Conservation (phyloP, 345 rosid genomes). For the Aegle marmelos region DNA sequence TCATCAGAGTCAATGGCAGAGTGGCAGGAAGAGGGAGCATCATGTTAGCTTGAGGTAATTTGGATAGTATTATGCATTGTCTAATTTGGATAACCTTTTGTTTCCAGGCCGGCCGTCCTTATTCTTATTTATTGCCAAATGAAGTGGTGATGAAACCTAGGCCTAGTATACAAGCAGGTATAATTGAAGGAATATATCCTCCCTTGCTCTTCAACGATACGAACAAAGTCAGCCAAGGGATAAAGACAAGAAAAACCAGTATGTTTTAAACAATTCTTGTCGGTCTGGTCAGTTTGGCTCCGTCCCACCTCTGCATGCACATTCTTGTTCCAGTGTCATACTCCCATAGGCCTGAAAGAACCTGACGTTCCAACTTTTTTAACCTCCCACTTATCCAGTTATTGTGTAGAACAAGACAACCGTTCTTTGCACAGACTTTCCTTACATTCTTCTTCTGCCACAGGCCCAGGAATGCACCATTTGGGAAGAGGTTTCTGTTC, state of each 20-base stretch:
- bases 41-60: constrained; percentile 9
- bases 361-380: constrained; percentile 80
- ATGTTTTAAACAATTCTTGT: not conserved
- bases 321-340: constrained; percentile 69
- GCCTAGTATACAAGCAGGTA: constrained; percentile 13
- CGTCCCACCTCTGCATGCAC: constrained; percentile 46
- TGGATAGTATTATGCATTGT: constrained; percentile 6
- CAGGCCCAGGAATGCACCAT: constrained; percentile 76
- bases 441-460: constrained; percentile 63
- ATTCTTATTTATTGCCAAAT: constrained; percentile 7
- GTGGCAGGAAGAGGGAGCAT: not conserved
- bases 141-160: constrained; percentile 34
- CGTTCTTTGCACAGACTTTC: constrained; percentile 52
- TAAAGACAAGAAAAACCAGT: not conserved
- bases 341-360: constrained; percentile 74
- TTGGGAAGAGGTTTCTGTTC: constrained; percentile 80
- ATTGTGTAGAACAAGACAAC: constrained; percentile 72
- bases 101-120: constrained; percentile 26
- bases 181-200: not conserved
- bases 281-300: constrained; percentile 2
- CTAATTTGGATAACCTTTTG: constrained; percentile 19
- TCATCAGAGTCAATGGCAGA: constrained; percentile 12
- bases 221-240: constrained; percentile 22
- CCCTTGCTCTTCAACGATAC: constrained; percentile 16
- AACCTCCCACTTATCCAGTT: constrained; percentile 85